Evolutionary conservation across 148 eudicot species (phyloP), one percentile per base, ranked within the genome.

Genomic region (Camellia sinensis): DNA sequence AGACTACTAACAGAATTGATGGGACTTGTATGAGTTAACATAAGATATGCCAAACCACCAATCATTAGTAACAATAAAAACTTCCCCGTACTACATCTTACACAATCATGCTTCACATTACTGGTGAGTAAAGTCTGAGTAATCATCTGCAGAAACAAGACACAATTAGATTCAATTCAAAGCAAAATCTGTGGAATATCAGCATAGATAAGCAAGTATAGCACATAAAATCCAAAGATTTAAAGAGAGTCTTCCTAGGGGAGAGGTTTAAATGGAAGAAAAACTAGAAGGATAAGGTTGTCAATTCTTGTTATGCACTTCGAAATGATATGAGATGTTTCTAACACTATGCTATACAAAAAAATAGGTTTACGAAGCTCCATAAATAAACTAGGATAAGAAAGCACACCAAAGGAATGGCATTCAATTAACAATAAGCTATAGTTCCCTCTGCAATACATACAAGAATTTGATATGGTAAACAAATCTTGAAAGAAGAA

Each of bases 61-160:
- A 95, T 81, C 91, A 95, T 77, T 59, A 95, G 45, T 74, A 95
- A 76, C 77, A 84, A 75, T 60, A 95, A 83, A 77, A 95, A 89
- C 84, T 87, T 95, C 63, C 99, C 99, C 6, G 93, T 92, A 83
- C 95, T 92, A 81, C 93, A 93, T 79, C 80, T 80, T 83, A 69
- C 53, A 83, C 96, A 91, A 67, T 89, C 91, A 73, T 90, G 93
- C 84, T 86, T 92, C 78, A 86, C 76, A 78, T 86, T 88, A 79
- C 78, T 89, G 73, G 87, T 84, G 68, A 89, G 63, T 74, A 91
- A 22, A 73, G 80, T 80, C 77, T 89, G 90, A 72, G 87, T 86
- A 64, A 95, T 82, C 56, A 86, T 89, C 99, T 93, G 90, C 77
- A 74, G 61, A 76, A 82, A 82, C 37, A 79, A 74, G 53, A 69